Base-by-base conservation (phyloP, 1,139 yeast genomes). In the Debaryomyces singareniensis region DNA sequence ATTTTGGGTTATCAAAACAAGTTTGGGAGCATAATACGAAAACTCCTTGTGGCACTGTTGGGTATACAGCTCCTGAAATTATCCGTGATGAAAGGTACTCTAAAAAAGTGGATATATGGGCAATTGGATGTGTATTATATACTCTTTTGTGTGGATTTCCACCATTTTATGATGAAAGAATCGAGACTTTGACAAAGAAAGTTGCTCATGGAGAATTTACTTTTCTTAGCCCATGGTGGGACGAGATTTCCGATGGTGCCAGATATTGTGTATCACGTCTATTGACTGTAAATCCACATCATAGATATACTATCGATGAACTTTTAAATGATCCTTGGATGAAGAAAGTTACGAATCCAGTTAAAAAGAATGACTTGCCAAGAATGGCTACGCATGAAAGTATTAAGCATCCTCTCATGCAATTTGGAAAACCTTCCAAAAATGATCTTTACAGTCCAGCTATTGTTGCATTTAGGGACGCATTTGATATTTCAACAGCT, bases 401-500 rank as follows among this genome's bases (percentile, higher is more conserved):
- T 6, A 13, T 7, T 7, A 7, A 10, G 11, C 11, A 23, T 23
- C 11, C 20, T n/a, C 25, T 26, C 7, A 13, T 21, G 5, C 43
- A 43, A 32, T 55, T 51, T 36, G 47, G 52, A 26, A 53, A 53
- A 38, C 56, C 50, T 36, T 51, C 36, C 31, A 37, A 38, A 32
- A 42, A 42, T 27, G 45, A 42, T 21, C 37, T 71, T 40, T 81
- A 80, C 45, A 80, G 95, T 1, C 96, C 96, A 4, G 95, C 93
- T 5, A 93, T 93, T 0, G 85, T 81, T n/a, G 95, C 95, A 0
- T 72, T 91, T 65, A 80, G 87, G 45, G 98, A 91, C 47, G 96
- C 95, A 6, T 89, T 89, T 57, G 98, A 91, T 50, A 83, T 91
- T 11, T 81, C 95, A 13, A 79, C 93, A 35, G 96, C 96, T 0